A percentile compares a stretch with the other conserved stretches of the same genome.
phyloP scores from a whole-genome alignment of 495 filamentous ascomycete genomes.

The Penicillium flavigenum region DNA sequence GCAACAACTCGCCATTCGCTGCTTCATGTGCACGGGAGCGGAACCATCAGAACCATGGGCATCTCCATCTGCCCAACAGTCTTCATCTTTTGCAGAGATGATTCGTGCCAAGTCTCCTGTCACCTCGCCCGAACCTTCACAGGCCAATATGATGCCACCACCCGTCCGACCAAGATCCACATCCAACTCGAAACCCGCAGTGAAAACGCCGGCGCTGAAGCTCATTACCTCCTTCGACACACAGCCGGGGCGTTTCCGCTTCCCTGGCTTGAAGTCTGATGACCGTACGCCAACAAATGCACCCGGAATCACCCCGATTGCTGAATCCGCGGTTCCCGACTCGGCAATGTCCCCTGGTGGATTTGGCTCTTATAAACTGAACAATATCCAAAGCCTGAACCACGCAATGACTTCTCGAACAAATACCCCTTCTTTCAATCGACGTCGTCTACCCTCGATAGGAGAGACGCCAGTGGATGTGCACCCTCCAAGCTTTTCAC shows the following conservation, averaged over 20 bases:
- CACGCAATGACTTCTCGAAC: constrained; percentile 74
- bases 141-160: constrained; percentile 31
- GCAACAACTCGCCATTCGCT: constrained; percentile 86
- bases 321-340: constrained; percentile 82
- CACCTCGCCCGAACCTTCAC: constrained; percentile 38
- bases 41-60: constrained; percentile 81
- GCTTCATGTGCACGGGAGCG: constrained; percentile 77
- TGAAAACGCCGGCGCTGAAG: constrained; percentile 84
- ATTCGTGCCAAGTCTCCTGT: constrained; percentile 46
- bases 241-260: constrained; percentile 59
- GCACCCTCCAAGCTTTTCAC: constrained; percentile 48
- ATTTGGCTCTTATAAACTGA: constrained; percentile 65
- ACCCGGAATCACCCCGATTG: constrained; percentile 82
- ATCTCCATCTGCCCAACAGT: constrained; percentile 73
- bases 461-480: constrained; percentile 69
- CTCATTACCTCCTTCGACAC: constrained; percentile 85
- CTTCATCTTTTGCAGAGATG: constrained; percentile 45
- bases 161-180: constrained; percentile 29
- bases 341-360: constrained; percentile 79
- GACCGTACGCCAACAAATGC: constrained; percentile 75
- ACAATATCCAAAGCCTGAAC: constrained; percentile 53
- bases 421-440: constrained; percentile 66
- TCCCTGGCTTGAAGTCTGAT: constrained; percentile 64
- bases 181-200: constrained; percentile 41
- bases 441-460: constrained; percentile 77